Conservation (phyloP, 2,329 filamentous ascomycete genomes). For the Penicillium verrucosum region DNA sequence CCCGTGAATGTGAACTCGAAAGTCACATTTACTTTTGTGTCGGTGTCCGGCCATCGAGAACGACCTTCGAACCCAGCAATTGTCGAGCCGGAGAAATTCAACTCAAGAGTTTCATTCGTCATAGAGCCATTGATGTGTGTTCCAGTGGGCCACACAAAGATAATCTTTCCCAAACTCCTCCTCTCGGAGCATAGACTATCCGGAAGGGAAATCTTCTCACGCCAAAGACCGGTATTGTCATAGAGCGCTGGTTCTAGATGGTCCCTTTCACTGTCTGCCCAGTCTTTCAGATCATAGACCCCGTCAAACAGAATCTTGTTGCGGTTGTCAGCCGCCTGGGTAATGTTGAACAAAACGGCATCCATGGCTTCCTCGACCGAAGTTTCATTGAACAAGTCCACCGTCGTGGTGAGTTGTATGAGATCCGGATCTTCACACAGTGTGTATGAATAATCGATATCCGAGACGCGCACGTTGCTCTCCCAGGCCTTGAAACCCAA, state of each 20-base stretch:
- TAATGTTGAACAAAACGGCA: conserved; percentile 6
- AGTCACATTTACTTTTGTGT: conserved; percentile 6
- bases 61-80: background rate
- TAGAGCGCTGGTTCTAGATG: background rate
- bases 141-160: conserved; percentile 4
- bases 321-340: background rate
- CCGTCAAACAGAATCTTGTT: conserved; percentile 7
- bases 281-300: conserved; percentile 6
- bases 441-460: conserved; percentile 10
- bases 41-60: background rate
- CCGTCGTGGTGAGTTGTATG: conserved; percentile 1
- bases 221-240: background rate
- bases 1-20: conserved; percentile 5
- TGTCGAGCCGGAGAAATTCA: conserved; percentile 2
- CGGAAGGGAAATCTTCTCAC: conserved; percentile 2
- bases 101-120: conserved; percentile 8
- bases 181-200: background rate
- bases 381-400: background rate
- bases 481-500: conserved; percentile 11
- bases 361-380: conserved; percentile 7
- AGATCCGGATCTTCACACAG: conserved; percentile 3
- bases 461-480: conserved; percentile 1
- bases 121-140: conserved; percentile 7
- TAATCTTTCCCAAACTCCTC: background rate
- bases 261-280: background rate